Base-by-base conservation (phyloP, 306 rosid species). In the Cyclanthera cordifolia region DNA sequence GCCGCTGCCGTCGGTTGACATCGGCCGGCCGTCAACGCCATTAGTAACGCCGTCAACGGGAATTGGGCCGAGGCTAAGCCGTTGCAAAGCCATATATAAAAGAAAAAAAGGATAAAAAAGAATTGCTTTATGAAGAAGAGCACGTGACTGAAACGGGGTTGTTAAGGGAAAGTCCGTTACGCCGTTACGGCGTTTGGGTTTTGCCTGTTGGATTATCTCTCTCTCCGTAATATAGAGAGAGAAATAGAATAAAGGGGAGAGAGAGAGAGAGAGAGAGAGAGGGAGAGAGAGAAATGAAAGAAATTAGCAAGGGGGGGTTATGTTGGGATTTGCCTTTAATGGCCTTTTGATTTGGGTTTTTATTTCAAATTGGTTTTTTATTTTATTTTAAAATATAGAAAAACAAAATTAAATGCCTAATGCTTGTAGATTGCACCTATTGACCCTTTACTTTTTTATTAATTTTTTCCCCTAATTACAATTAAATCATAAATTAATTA, bases 111-210 rank as follows among this genome's bases (percentile, higher is more conserved):
- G n/a, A n/a, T n/a, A n/a, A n/a, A n/a, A n/a, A n/a, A n/a, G n/a
- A n/a, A n/a, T n/a, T n/a, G n/a, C n/a, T n/a, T n/a, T n/a, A n/a
- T n/a, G n/a, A n/a, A n/a, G 45, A n/a, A 21, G 9, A 56, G 76
- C 96, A 91, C 95, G 96, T 87, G 97, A 77, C 78, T 58, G 59
- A 86, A 85, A 90, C 90, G 88, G 86, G 79, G 93, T 77, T 83
- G 0, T 23, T 70, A 50, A 70, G 46, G 67, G 58, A 34, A 45
- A 20, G 61, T 68, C 88, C 84, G 84, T 84, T 74, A 88, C 96
- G 88, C 72, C 87, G 96, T 91, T 88, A n/a, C n/a, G n/a, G n/a
- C n/a, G n/a, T n/a, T n/a, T 83, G 74, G 28, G 69, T 24, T 58
- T 24, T 16, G 66, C 32, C 5, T 59, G 59, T 47, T 12, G 58